Conservation (phyloP, 2,329 filamentous ascomycete species). For the Xylaria sp. region DNA sequence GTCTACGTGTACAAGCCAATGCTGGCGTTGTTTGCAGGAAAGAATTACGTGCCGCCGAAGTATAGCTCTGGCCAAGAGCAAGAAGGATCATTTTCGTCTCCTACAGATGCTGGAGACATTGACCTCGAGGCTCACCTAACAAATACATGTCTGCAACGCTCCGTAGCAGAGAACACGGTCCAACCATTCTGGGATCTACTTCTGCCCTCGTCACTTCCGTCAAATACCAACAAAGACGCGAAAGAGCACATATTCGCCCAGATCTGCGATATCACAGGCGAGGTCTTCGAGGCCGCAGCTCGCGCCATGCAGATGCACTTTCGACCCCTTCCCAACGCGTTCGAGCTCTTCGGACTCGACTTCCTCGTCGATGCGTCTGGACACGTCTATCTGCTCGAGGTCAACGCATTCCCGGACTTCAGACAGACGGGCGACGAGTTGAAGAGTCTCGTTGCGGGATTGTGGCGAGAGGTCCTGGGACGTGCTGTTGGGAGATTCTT, state of each 20-base stretch:
- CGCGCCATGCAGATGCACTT: constrained; percentile 89
- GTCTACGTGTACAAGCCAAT: constrained; percentile 90
- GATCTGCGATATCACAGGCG: constrained; percentile 77
- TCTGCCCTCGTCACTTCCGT: constrained; percentile 20
- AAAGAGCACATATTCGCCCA: constrained; percentile 75
- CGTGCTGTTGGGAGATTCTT: constrained; percentile 77
- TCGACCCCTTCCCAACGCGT: constrained; percentile 86
- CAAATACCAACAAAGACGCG: constrained; percentile 50
- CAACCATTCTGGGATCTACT: constrained; percentile 77
- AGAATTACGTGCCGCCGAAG: constrained; percentile 75
- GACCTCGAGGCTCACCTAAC: constrained; percentile 84
- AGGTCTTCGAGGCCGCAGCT: constrained; percentile 88
- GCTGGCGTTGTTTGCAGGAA: constrained; percentile 90
- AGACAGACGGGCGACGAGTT: constrained; percentile 85
- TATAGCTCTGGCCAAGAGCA: neutral
- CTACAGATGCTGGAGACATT: constrained; percentile 49
- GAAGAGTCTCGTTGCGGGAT: constrained; percentile 74
- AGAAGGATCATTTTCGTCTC: neutral
- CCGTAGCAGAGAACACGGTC: constrained; percentile 71
- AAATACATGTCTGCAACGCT: constrained; percentile 90
- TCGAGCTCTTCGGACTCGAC: constrained; percentile 92
- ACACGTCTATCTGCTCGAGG: constrained; percentile 81
- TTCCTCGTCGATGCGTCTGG: constrained; percentile 79
- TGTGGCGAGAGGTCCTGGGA: constrained; percentile 80
- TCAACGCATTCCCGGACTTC: constrained; percentile 97